Evolutionary conservation across 2,329 filamentous ascomycete species (phyloP), one percentile per base, ranked within the genome.

Genomic region (Chrysoporthe deuterocubensis): DNA sequence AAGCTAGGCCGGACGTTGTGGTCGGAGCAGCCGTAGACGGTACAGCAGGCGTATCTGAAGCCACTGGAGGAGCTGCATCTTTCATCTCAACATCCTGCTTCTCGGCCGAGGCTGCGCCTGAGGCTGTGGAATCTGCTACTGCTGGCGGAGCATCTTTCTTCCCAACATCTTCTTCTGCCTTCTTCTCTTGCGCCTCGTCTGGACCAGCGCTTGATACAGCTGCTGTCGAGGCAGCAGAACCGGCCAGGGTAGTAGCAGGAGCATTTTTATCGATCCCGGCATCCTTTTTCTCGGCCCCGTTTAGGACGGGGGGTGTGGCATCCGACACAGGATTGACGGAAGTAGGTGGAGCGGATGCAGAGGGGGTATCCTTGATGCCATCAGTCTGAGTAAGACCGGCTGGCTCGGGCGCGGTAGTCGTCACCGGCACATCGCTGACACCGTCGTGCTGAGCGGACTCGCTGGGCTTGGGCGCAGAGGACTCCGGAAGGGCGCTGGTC

Each of bases 11-110:
- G 11, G 66, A 37, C n/a, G 57, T 32, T 9, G 21, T 40, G 56
- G 56, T 37, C 9, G 64, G 16, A 18, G 18, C 62, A 16, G 34
- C 40, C 11, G 11, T 43, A 11, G 60, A 21, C 5, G 40, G 21
- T 26, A 8, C 21, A 4, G 58, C 43, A 43, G 64, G 57, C 57
- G 43, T 42, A 32, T 52, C 56, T 16, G 40, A 57, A n/a, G 63
- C 52, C 46, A 54, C 56, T 16, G 56, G 8, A 43, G 62, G 21
- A 16, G 66, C 32, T 14, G 67, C 69, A n/a, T 71, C 72, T 40
- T 70, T 70, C 67, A 71, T 72, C 50, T 71, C 70, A 13, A 66
- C 52, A 48, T 73, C 71, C 32, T 69, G 44, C n/a, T 58, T 54
- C 18, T 61, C 43, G 46, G 32, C 50, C 60, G 32, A 43, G n/a